phyloP scores from a whole-genome alignment of 768 basidiomycete species.

The Nidula microcarpa region DNA sequence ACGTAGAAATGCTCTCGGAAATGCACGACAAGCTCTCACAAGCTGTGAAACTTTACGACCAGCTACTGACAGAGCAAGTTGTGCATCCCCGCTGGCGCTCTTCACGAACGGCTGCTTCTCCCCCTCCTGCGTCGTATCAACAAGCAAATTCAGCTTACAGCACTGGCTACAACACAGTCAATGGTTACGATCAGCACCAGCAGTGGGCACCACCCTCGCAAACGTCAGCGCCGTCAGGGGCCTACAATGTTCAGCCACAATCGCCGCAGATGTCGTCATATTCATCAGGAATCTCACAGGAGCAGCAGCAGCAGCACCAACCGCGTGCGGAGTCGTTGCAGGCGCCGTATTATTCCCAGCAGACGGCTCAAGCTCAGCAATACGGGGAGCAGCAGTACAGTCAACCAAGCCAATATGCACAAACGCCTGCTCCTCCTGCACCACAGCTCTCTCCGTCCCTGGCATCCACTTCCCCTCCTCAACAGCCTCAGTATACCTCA shows the following conservation, averaged over 20 bases:
- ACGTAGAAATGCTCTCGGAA: slow-evolving; percentile 77
- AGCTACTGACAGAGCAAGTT: slow-evolving; percentile 80
- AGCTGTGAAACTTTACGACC: slow-evolving; percentile 89
- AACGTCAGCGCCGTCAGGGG: not conserved
- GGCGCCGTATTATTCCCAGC: not conserved
- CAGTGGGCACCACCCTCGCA: slow-evolving; percentile 4
- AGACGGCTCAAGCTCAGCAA: slow-evolving; percentile 5
- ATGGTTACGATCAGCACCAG: slow-evolving; percentile 7
- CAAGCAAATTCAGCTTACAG: slow-evolving; percentile 6
- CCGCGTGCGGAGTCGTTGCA: slow-evolving; percentile 1
- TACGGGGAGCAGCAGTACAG: slow-evolving; percentile 3
- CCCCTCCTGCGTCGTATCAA: slow-evolving; percentile 26
- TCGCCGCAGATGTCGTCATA: slow-evolving; percentile 9
- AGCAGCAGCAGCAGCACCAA: slow-evolving; percentile 7
- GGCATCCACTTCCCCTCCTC: slow-evolving; percentile 11
- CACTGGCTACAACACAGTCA: slow-evolving; percentile 3
- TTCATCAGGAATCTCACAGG: slow-evolving; percentile 10
- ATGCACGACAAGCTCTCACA: slow-evolving; percentile 95
- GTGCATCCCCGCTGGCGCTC: slow-evolving; percentile 66
- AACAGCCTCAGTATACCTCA: slow-evolving; percentile 7
- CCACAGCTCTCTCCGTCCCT: slow-evolving; percentile 17
- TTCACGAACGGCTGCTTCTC: slow-evolving; percentile 20
- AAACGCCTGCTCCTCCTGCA: slow-evolving; percentile 12
- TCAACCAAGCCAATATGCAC: slow-evolving; percentile 4
- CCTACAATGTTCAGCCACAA: not conserved